phyloP scores from a whole-genome alignment of 2,329 filamentous ascomycete genomes.

The Venturia asperata region DNA sequence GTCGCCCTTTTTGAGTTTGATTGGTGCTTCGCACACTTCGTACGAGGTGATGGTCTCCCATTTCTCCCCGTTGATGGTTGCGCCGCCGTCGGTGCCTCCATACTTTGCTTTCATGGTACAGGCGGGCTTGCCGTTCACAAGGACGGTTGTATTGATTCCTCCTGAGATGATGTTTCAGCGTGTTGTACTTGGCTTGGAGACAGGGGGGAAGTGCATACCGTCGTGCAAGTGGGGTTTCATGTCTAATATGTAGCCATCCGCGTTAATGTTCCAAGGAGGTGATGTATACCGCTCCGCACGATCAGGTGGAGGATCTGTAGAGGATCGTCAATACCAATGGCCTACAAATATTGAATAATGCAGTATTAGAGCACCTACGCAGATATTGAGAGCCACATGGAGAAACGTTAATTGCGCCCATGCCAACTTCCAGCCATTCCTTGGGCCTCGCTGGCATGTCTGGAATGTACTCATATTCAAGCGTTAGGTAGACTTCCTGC shows the following conservation, averaged over 20 bases:
- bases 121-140: slow-evolving; percentile 1
- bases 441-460: slow-evolving; percentile 3
- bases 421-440: slow-evolving; percentile 19
- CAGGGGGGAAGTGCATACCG: neutral
- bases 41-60: slow-evolving; percentile 19
- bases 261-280: slow-evolving; percentile 10
- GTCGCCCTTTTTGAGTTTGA: slow-evolving; percentile 16
- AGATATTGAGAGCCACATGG: slow-evolving; percentile 6
- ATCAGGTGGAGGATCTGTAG: slow-evolving; percentile 13
- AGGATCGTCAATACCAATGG: too few relatives aligned
- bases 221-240: slow-evolving; percentile 18
- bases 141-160: slow-evolving; percentile 11
- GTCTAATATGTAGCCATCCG: slow-evolving; percentile 16
- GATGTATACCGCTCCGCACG: slow-evolving; percentile 16
- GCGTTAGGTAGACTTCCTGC: slow-evolving; percentile 12
- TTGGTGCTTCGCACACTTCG: slow-evolving; percentile 3
- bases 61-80: slow-evolving; percentile 13
- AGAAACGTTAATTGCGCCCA: slow-evolving; percentile 14
- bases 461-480: slow-evolving; percentile 19
- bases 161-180: neutral
- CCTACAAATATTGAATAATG: too few relatives aligned
- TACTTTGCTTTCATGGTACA: slow-evolving; percentile 15
- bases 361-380: neutral
- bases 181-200: neutral
- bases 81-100: slow-evolving; percentile 13